Evolutionary conservation across 2,329 filamentous ascomycete species (phyloP), one percentile per base, ranked within the genome.

Genomic region (Fusarium secorum): DNA sequence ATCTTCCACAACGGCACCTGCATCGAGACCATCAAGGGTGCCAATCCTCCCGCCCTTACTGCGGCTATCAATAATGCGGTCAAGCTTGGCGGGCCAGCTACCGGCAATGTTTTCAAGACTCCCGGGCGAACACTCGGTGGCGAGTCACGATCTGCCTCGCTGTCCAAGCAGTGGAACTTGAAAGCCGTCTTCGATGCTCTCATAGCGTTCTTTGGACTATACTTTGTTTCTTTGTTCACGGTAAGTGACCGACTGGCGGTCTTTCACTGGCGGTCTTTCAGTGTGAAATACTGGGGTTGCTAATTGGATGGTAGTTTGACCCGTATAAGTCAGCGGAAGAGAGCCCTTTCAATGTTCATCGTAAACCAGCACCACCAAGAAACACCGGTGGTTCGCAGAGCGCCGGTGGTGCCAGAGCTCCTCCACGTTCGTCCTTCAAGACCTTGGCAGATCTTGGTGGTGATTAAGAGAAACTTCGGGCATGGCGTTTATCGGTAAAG

Each of bases 1-100:
- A 90, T 98, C 81, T 95, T 94, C 86, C 91, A 93, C 83, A 89
- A 89, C 78, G 91, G 91, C 75, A 85, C 87, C 71, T 89, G 91
- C 76, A 87, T 93, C 78, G 88, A 93, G 72, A 94, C 92, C 35
- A 90, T 97, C 78, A 87, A 88, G 77, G 96, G 96, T 75, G 94
- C 95, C 36, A 93, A 97, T 83, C 88, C 90, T 3, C 86, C 90
- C 15, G 90, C 89, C 55, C 89, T 99, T 45, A 91, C 90, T 38
- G 87, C 89, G 60, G 93, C 93, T 28, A 90, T 98, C 71, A 90
- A 91, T 76, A 92, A 92, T 78, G 89, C 88, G 7, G 83, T 89
- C 55, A 88, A 88, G 78, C 82, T 90, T 22, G 80, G 81, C 14
- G 80, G 79, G 36, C 76, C 81, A 20, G 83, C 83, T 10, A 74